These are phyloP conservation scores for Eucalyptus sp. DNA, from an alignment of 345 rosid genomes.

Conservation along the genomic window DNA sequence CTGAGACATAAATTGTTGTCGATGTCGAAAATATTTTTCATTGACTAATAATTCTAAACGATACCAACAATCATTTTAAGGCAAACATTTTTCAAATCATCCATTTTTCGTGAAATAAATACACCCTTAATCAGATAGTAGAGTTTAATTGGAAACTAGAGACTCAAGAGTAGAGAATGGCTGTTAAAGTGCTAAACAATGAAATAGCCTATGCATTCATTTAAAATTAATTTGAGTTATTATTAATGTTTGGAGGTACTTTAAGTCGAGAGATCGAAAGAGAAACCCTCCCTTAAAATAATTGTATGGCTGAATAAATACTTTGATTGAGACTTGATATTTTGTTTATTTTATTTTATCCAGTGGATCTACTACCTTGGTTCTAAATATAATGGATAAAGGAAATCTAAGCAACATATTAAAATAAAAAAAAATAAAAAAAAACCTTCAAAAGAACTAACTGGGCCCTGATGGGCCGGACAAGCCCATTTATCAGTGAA, in stretches of 20 bases:
- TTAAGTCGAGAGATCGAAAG: fast-evolving
- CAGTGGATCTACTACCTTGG: neutral
- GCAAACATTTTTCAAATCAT: too few relatives aligned
- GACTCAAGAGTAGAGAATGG: neutral
- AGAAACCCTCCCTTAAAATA: fast-evolving
- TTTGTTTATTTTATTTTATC: fast-evolving
- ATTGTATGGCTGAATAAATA: neutral
- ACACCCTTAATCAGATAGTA: fast-evolving
- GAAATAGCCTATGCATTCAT: neutral
- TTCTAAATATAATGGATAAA: neutral
- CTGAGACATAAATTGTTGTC: fast-evolving
- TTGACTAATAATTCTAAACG: fast-evolving
- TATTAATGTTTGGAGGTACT: neutral
- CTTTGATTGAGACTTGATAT: neutral
- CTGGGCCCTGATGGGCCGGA: neutral
- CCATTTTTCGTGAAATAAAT: fast-evolving
- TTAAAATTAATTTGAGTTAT: fast-evolving
- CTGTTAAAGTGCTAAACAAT: fast-evolving
- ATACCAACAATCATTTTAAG: too few relatives aligned
- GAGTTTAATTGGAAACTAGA: neutral
- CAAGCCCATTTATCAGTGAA: neutral
- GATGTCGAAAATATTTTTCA: fast-evolving
- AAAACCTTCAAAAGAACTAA: neutral
- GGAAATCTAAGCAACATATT: neutral
- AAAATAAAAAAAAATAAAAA: neutral